Evolutionary conservation across 768 basidiomycete species (phyloP).

Genomic region (Lepiota venenata): DNA sequence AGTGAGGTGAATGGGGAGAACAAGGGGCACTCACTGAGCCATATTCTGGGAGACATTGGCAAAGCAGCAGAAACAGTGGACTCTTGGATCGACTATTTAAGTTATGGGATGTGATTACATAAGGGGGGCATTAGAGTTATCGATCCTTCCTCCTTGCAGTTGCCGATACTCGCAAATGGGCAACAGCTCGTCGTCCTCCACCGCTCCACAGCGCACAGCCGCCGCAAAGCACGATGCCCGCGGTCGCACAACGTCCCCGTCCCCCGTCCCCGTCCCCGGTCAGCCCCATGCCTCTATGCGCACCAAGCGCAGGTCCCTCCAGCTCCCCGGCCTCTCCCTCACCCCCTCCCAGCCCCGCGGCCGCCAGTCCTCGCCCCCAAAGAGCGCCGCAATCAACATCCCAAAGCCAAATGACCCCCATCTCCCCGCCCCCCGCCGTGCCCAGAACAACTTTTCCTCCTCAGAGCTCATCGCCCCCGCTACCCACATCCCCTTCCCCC

Average conservation of each 20-base stretch:
- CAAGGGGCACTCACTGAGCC: too few relatives aligned
- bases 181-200: constrained; percentile 19
- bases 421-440: constrained; percentile 18
- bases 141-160: too few relatives aligned
- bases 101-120: too few relatives aligned
- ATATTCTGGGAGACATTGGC: too few relatives aligned
- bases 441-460: constrained; percentile 24
- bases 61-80: too few relatives aligned
- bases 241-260: constrained; percentile 29
- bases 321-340: constrained; percentile 69
- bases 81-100: too few relatives aligned
- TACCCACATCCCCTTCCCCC: constrained; percentile 22
- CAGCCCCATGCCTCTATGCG: constrained; percentile 58
- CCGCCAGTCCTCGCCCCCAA: constrained; percentile 20
- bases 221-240: constrained; percentile 1
- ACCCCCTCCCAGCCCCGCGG: constrained; percentile 13
- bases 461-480: constrained; percentile 26
- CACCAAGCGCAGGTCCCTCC: constrained; percentile 68
- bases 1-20: too few relatives aligned
- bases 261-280: constrained; percentile 36
- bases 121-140: too few relatives aligned
- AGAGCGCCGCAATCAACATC: constrained; percentile 38
- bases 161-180: too few relatives aligned
- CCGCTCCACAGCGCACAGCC: constrained; percentile 3
- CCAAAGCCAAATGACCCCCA: constrained; percentile 26